Conservation (phyloP, 1,139 yeast genomes). For the Blastobotrys illinoisensis region DNA sequence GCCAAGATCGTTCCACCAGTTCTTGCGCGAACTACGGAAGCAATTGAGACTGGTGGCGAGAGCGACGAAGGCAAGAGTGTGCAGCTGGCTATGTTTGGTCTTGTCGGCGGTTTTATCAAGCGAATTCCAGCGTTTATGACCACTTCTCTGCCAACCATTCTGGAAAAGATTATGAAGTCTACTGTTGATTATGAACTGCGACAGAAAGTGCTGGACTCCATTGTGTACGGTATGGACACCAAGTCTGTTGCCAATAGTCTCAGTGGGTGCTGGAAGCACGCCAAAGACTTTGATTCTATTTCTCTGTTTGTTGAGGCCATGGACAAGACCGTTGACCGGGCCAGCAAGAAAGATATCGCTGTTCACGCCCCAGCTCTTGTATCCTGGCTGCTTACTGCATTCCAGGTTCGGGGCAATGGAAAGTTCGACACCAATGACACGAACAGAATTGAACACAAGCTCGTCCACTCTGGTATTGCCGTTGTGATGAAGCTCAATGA, state of each 20-base stretch:
- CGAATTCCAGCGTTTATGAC: slow-evolving; percentile 83
- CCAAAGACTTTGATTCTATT: slow-evolving; percentile 46
- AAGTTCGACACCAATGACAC: slow-evolving; percentile 67
- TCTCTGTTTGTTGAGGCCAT: slow-evolving; percentile 65
- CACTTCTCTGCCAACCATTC: slow-evolving; percentile 58
- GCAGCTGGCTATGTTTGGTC: slow-evolving; percentile 54
- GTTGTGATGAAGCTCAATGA: slow-evolving; percentile 90
- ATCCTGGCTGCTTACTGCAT: slow-evolving; percentile 62
- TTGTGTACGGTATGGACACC: slow-evolving; percentile 65
- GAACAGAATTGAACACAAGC: slow-evolving; percentile 72
- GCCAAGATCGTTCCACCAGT: slow-evolving; percentile 79
- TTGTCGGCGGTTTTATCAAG: slow-evolving; percentile 70
- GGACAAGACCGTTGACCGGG: slow-evolving; percentile 56
- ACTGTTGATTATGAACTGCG: slow-evolving; percentile 56
- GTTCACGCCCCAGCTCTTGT: slow-evolving; percentile 65
- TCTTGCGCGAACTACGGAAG: slow-evolving; percentile 49
- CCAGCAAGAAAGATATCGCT: slow-evolving; percentile 72
- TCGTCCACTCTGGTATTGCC: slow-evolving; percentile 66
- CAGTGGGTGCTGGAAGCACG: slow-evolving; percentile 59
- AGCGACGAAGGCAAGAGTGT: slow-evolving; percentile 29
- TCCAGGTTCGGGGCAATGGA: slow-evolving; percentile 47
- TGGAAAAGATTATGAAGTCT: slow-evolving; percentile 49
- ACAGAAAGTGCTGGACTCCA: slow-evolving; percentile 55
- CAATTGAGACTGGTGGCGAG: slow-evolving; percentile 26
- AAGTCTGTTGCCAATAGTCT: slow-evolving; percentile 58